phyloP scores from a whole-genome alignment of 2,329 filamentous ascomycete genomes.

The Myriosclerotinia scirpicola region DNA sequence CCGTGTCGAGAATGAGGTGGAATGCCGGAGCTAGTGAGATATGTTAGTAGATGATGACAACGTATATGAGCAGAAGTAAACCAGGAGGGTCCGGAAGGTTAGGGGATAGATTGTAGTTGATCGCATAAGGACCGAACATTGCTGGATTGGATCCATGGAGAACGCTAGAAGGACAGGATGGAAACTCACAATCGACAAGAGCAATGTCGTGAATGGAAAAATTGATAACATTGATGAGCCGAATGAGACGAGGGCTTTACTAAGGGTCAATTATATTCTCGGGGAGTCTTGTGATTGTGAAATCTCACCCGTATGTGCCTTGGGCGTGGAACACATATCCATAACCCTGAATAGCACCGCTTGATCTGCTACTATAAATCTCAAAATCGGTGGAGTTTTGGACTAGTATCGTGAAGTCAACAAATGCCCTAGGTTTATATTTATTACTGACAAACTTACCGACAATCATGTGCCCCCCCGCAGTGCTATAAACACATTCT shows the following conservation, averaged over 20 bases:
- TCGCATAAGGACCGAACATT: neutral
- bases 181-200: slow-evolving; percentile 29
- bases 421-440: neutral
- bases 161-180: neutral
- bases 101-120: neutral
- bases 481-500: slow-evolving; percentile 30
- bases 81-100: neutral
- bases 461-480: slow-evolving; percentile 53
- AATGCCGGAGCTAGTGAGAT: slow-evolving; percentile 11
- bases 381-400: slow-evolving; percentile 53
- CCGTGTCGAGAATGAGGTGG: slow-evolving; percentile 45
- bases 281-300: neutral
- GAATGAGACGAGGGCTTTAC: slow-evolving; percentile 29
- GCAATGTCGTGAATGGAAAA: slow-evolving; percentile 32
- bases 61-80: neutral
- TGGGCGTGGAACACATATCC: slow-evolving; percentile 49
- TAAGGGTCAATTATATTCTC: neutral
- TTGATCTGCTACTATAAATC: slow-evolving; percentile 52
- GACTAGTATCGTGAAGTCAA: slow-evolving; percentile 32
- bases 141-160: too few species aligned
- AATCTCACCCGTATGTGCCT: slow-evolving; percentile 13
- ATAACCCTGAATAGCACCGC: slow-evolving; percentile 53
- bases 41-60: neutral
- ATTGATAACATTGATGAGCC: slow-evolving; percentile 25
- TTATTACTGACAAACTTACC: slow-evolving; percentile 20